phyloP scores from a whole-genome alignment of 257 asterid species.

The Craterostigma plantagineum region DNA sequence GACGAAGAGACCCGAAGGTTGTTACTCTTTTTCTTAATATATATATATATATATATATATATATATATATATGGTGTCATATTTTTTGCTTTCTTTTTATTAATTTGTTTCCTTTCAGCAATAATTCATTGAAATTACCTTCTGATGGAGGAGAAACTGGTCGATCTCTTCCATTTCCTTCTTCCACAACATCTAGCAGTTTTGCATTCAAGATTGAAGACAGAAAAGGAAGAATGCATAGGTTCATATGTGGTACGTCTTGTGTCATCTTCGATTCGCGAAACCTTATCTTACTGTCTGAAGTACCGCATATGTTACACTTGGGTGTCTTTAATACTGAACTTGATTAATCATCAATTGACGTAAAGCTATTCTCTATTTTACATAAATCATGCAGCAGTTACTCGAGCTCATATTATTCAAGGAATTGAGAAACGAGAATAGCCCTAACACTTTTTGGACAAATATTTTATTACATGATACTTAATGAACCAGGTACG shows the following conservation, averaged over 20 bases:
- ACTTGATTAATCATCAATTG: too few species aligned
- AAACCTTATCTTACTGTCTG: neutral
- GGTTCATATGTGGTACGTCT: conserved; percentile 70
- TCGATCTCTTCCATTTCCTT: conserved; percentile 28
- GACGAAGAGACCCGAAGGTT: conserved; percentile 80
- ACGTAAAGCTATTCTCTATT: too few species aligned
- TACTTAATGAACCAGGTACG: conserved; percentile 20
- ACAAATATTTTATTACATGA: too few species aligned
- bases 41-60: too few species aligned
- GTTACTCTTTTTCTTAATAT: conserved; percentile 1
- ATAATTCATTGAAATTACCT: conserved; percentile 53
- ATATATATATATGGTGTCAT: conserved; percentile 2
- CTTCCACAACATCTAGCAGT: conserved; percentile 29
- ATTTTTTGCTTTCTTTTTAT: conserved; percentile 8
- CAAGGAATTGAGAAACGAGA: too few species aligned
- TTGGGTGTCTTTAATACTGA: too few species aligned
- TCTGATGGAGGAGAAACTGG: conserved; percentile 76
- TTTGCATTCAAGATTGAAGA: conserved; percentile 90
- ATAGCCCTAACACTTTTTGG: too few species aligned
- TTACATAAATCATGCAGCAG: too few species aligned
- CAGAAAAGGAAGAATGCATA: conserved; percentile 73
- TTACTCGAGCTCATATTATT: too few species aligned
- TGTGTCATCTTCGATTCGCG: neutral
- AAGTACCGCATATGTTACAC: neutral
- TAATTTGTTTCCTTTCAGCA: conserved; percentile 29